Conservation (phyloP, 441 rosid species). For the Arabidopsis hybrid region DNA sequence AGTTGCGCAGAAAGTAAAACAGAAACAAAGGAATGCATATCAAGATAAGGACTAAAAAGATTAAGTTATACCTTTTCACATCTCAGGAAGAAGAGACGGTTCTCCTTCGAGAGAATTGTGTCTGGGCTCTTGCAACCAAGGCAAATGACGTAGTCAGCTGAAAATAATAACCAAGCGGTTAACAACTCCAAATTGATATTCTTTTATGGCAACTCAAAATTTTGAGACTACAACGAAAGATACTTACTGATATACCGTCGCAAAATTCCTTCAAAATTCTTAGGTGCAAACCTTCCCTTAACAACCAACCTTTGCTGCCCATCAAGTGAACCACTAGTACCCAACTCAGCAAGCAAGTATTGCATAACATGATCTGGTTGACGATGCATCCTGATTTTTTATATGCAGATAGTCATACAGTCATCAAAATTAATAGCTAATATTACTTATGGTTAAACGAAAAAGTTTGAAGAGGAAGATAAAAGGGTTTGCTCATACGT, state of each 20-base stretch:
- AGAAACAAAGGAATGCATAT: slow-evolving; percentile 11
- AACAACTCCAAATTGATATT: slow-evolving; percentile 8
- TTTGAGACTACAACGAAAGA: slow-evolving; percentile 8
- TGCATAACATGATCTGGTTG: slow-evolving; percentile 88
- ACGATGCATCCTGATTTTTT: slow-evolving; percentile 72
- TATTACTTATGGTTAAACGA: not conserved
- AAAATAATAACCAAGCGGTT: slow-evolving; percentile 21
- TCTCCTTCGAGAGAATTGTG: slow-evolving; percentile 64
- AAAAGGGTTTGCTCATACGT: slow-evolving; percentile 52
- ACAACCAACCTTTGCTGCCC: slow-evolving; percentile 58
- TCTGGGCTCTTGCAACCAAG: slow-evolving; percentile 73
- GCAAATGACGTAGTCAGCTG: slow-evolving; percentile 69
- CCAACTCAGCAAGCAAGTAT: slow-evolving; percentile 60
- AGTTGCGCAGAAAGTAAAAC: not conserved
- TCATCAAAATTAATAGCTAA: slow-evolving; percentile 7
- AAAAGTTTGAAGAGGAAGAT: slow-evolving; percentile 1
- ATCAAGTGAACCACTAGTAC: slow-evolving; percentile 59
- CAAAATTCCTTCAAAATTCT: slow-evolving; percentile 83
- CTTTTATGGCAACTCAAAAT: not conserved
- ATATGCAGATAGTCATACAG: not conserved
- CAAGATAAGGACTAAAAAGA: not conserved
- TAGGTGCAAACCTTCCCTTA: slow-evolving; percentile 50
- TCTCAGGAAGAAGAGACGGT: slow-evolving; percentile 60
- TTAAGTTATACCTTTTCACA: slow-evolving; percentile 57
- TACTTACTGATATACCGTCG: slow-evolving; percentile 79